Evolutionary conservation across 306 rosid genomes (phyloP).

Genomic region (Trifolium repens): DNA sequence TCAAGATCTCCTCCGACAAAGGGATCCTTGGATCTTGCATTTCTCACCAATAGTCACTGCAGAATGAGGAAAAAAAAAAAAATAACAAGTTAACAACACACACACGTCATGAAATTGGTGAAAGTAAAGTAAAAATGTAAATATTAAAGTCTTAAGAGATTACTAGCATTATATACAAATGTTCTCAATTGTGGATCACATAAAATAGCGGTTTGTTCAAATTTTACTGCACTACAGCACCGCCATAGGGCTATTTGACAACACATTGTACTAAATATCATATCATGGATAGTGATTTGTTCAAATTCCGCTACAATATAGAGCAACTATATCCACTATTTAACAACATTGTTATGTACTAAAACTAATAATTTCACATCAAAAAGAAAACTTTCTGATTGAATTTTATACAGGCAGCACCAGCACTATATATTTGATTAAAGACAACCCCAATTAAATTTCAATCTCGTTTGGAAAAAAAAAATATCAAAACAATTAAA

Average conservation of each 20-base stretch:
- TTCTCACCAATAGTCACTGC: conserved; percentile 40
- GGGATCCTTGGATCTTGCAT: conserved; percentile 71
- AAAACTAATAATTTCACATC: conserved; percentile 5
- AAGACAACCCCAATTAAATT: no score
- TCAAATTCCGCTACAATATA: neutral
- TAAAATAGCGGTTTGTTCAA: no score
- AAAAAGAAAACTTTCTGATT: neutral
- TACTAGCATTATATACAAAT: neutral
- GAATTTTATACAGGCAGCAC: neutral
- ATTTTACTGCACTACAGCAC: neutral
- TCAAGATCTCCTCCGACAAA: conserved; percentile 57
- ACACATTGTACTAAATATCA: neutral
- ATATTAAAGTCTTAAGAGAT: neutral
- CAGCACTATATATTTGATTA: neutral
- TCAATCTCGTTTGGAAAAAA: no score
- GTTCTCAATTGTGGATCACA: neutral
- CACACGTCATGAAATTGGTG: conserved; percentile 6
- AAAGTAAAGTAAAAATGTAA: neutral
- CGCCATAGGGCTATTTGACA: neutral
- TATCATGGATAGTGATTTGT: neutral
- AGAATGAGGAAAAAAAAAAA: neutral
- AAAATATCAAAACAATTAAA: neutral
- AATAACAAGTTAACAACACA: neutral
- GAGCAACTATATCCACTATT: neutral
- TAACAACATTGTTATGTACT: neutral